Evolutionary conservation across 306 rosid genomes (phyloP).

Genomic region (Fagus sylvatica): DNA sequence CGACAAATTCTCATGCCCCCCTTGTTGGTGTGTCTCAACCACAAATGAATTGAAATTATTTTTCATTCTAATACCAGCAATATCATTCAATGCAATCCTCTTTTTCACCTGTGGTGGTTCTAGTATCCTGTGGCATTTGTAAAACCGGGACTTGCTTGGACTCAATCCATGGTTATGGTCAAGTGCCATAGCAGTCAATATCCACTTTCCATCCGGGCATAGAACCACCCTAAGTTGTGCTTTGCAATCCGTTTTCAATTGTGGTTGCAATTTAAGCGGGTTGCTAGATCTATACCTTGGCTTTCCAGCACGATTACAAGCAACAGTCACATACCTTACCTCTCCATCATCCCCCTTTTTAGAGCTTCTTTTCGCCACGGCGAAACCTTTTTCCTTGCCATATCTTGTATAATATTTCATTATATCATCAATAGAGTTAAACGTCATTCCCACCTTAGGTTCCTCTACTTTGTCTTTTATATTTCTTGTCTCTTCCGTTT

Average conservation of each 20-base stretch:
- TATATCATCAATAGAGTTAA: too few species aligned
- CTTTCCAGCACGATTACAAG: too few species aligned
- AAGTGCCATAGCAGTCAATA: conserved; percentile 13
- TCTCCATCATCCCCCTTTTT: too few species aligned
- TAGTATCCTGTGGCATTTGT: background rate
- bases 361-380: too few species aligned
- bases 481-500: too few species aligned
- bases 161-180: conserved; percentile 18
- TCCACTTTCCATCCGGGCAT: conserved; percentile 19
- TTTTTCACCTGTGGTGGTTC: conserved; percentile 1
- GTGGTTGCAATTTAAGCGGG: too few species aligned
- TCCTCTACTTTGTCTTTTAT: too few species aligned
- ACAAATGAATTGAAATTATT: background rate
- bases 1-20: background rate
- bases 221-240: conserved; percentile 11
- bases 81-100: background rate
- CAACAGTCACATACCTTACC: too few species aligned
- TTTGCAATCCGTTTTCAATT: conserved; percentile 14
- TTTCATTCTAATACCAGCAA: background rate
- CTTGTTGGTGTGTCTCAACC: background rate
- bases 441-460: too few species aligned
- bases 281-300: too few species aligned
- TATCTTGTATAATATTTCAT: too few species aligned
- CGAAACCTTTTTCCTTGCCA: too few species aligned
- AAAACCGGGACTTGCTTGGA: background rate